phyloP scores from a whole-genome alignment of 148 eudicot species.

The Nyssa sinensis region DNA sequence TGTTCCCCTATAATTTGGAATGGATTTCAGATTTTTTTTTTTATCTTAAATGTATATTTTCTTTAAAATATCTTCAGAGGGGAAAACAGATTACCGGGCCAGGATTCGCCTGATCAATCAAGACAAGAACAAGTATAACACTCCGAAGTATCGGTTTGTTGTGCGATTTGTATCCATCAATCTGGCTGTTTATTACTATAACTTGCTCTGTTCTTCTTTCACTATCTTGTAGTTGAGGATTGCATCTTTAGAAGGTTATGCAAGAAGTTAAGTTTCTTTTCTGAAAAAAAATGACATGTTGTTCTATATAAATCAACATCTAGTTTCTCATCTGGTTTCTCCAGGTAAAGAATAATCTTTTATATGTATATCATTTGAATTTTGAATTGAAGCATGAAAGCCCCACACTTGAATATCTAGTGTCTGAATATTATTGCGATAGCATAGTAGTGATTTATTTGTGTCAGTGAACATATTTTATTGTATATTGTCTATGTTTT shows the following conservation, averaged over 20 bases:
- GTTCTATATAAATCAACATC: too few relatives aligned
- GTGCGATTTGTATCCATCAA: slow-evolving; percentile 74
- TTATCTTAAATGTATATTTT: not conserved
- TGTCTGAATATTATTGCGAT: too few relatives aligned
- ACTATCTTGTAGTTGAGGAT: not conserved
- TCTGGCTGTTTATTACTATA: not conserved
- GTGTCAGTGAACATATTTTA: not conserved
- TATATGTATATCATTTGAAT: not conserved
- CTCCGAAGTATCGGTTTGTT: slow-evolving; percentile 76
- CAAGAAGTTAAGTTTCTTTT: too few relatives aligned
- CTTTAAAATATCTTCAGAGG: slow-evolving; percentile 40
- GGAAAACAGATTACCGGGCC: slow-evolving; percentile 91
- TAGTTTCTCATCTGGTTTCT: too few relatives aligned
- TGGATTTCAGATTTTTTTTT: not conserved
- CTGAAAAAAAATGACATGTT: too few relatives aligned
- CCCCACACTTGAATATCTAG: not conserved
- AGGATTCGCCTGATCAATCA: slow-evolving; percentile 72
- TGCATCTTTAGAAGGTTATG: too few relatives aligned
- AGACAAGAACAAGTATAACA: slow-evolving; percentile 92
- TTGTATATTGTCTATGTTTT: slow-evolving; percentile 1
- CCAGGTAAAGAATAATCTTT: too few relatives aligned
- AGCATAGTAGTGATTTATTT: not conserved
- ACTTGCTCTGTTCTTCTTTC: too few relatives aligned
- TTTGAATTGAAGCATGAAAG: not conserved
- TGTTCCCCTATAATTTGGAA: not conserved